Evolutionary conservation across 192 early-diverging fungal genomes (phyloP), one percentile per base, ranked within the genome.

Genomic region (Phycomyces nitens): DNA sequence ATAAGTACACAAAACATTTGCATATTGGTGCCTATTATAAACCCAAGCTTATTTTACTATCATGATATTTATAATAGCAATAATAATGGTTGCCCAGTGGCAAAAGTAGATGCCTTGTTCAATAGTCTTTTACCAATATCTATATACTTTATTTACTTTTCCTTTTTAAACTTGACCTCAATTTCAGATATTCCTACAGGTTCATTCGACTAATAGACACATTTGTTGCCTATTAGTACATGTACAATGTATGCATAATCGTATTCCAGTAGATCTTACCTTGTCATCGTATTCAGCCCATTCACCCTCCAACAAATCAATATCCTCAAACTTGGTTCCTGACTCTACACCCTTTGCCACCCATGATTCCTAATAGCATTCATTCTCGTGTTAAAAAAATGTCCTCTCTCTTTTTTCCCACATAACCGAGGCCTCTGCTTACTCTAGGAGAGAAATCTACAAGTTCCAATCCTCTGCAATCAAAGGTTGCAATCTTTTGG

Each of bases 221-320:
- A 43, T 8, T 40, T 20, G 8, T 14, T 41, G 58, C 0, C 10
- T 54, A 23, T 39, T 8, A 20, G 0, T 53, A 7, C n/a, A n/a
- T n/a, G n/a, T n/a, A n/a, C n/a, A n/a, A n/a, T n/a, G n/a, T n/a
- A n/a, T n/a, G 29, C 29, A 5, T 34, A 34, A 34, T 34, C 2
- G 7, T 34, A 34, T 34, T 27, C 18, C 5, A 27, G 2, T 50
- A n/a, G 23, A 2, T 34, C 55, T 26, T 76, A 82, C 83, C 76
- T 83, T 86, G 67, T 94, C 94, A 69, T 96, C 94, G 67, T 96
- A 96, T 11, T 93, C 94, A 34, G 83, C 89, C 94, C 94, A 96
- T 65, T 90, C 84, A 20, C 83, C 85, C 27, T 93, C 91, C 10
- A 79, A 77, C 49, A 95, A 78, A 64, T 92, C 89, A 64, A 97